Evolutionary conservation across 805 yeast genomes (phyloP).

Genomic region (Teunomyces gatunensis): DNA sequence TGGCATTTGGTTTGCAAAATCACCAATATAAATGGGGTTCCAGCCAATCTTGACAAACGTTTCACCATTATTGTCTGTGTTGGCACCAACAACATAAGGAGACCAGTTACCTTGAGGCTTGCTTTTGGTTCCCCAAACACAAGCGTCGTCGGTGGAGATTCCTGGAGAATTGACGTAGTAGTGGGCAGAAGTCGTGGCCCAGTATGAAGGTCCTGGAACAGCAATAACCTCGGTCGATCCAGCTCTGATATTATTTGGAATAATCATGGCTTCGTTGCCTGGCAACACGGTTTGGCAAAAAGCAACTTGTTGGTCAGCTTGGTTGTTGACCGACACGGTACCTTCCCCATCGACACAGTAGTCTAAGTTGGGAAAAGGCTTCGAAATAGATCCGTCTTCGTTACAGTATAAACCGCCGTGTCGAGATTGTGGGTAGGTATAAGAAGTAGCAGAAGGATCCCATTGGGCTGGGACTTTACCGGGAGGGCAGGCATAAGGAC

Average conservation of each 20-base stretch:
- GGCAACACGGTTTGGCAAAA: conserved; percentile 93
- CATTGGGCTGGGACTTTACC: conserved; percentile 87
- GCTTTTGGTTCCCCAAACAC: conserved; percentile 75
- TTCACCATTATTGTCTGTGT: conserved; percentile 64
- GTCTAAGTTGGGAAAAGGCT: conserved; percentile 53
- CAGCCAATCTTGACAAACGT: conserved; percentile 86
- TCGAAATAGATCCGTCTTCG: conserved; percentile 61
- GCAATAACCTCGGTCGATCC: conserved; percentile 57
- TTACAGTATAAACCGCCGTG: conserved; percentile 84
- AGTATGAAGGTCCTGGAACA: conserved; percentile 81
- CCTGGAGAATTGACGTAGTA: conserved; percentile 86
- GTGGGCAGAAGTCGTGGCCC: conserved; percentile 86
- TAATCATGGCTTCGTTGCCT: conserved; percentile 92
- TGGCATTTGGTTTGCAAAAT: conserved; percentile 56
- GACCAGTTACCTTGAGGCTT: conserved; percentile 87
- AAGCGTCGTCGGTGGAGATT: conserved; percentile 68
- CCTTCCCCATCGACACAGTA: conserved; percentile 80
- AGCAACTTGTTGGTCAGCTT: conserved; percentile 60
- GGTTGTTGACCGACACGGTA: conserved; percentile 62
- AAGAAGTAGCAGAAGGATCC: conserved; percentile 74
- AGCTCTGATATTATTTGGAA: conserved; percentile 69
- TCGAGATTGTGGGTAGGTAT: conserved; percentile 73
- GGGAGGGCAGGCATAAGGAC: conserved; percentile 90
- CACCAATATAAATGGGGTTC: conserved; percentile 82
- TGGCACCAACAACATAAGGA: conserved; percentile 91